Evolutionary conservation across 2,329 filamentous ascomycete genomes (phyloP).

Genomic region (Chalaropsis thielavioides): DNA sequence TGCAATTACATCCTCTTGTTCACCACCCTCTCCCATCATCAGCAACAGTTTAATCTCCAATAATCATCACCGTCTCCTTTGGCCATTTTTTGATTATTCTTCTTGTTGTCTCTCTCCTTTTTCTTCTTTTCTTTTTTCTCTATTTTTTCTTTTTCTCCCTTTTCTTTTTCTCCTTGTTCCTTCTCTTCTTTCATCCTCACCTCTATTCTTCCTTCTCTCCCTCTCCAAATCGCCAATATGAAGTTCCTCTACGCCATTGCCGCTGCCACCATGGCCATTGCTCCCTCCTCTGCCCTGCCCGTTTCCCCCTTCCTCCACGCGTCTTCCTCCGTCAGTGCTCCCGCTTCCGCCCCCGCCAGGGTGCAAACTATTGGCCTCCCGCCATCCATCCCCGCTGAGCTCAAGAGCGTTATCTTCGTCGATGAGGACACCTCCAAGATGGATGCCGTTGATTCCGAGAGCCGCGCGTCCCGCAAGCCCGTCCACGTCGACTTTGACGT

Average conservation of each 20-base stretch:
- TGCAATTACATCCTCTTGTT: background rate
- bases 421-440: background rate
- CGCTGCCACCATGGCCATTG: slow-evolving; percentile 6
- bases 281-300: background rate
- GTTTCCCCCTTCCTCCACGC: background rate
- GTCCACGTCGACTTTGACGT: background rate
- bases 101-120: background rate
- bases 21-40: background rate
- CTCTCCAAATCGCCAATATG: background rate
- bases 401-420: slow-evolving; percentile 7
- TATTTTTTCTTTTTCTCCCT: background rate
- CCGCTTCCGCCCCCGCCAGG: background rate
- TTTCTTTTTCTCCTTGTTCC: background rate
- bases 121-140: background rate
- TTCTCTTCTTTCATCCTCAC: background rate
- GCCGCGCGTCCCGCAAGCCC: background rate
- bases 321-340: background rate
- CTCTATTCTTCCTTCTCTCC: background rate
- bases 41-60: background rate
- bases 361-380: slow-evolving; percentile 10
- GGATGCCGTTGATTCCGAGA: background rate
- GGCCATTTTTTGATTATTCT: background rate
- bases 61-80: background rate
- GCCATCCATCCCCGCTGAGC: slow-evolving; percentile 6
- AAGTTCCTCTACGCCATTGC: slow-evolving; percentile 10